Evolutionary conservation across 2,329 filamentous ascomycete species (phyloP).

Genomic region (Calycina herbarum): DNA sequence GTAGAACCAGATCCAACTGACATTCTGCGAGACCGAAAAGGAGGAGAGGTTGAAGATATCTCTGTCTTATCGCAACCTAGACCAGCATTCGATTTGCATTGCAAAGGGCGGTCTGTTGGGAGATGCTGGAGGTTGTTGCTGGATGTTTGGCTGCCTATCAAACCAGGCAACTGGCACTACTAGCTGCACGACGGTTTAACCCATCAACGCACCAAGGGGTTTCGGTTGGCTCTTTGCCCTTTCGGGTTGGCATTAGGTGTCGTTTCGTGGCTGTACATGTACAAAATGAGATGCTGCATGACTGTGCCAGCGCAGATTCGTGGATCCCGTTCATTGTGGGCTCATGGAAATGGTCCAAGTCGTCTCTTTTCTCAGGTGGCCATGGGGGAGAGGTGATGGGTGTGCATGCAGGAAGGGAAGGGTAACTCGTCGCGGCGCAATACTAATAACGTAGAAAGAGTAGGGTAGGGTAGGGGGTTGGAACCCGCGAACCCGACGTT

Average conservation of each 20-base stretch:
- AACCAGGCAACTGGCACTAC: background rate
- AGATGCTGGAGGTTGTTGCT: no score
- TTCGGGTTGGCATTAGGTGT: background rate
- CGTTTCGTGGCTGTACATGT: background rate
- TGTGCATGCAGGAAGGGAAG: background rate
- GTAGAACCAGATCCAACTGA: background rate
- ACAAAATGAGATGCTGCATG: background rate
- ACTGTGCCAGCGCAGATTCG: slow-evolving; percentile 2
- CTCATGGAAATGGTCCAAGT: background rate
- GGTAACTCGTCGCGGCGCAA: background rate
- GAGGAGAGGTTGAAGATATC: background rate
- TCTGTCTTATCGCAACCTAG: background rate
- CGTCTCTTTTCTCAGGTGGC: background rate
- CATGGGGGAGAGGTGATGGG: background rate
- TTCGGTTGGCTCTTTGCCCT: background rate
- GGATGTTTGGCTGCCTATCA: background rate
- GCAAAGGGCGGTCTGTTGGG: background rate
- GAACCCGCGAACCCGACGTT: no score
- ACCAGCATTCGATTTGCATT: background rate
- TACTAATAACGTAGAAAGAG: background rate
- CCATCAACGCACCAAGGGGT: background rate
- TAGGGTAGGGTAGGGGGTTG: no score
- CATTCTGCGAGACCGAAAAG: background rate
- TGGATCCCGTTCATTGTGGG: background rate
- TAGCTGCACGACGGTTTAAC: background rate